Evolutionary conservation across 2,329 filamentous ascomycete species (phyloP), one percentile per base, ranked within the genome.

Genomic region (Microdochium paspali): DNA sequence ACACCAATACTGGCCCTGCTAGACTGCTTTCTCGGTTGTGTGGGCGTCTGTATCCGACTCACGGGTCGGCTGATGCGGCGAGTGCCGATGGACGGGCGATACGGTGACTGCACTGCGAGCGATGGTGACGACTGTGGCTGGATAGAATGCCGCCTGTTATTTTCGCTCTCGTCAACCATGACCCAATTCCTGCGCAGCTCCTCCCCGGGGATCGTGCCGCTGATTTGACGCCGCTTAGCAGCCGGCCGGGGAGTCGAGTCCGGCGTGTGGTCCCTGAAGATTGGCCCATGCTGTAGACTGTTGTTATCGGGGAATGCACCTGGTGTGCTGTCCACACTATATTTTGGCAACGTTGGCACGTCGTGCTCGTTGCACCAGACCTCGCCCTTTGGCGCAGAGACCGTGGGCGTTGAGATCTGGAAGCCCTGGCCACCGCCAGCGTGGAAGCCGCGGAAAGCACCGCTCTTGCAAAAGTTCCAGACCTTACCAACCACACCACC

Each of bases 381-480:
- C 24, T 55, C 52, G 4, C 49, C 50, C 10, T 39, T 47, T 12
- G 47, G 23, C 30, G 43, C 39, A 45, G 61, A 50, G 24, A 53
- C 52, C 40, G 52, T 46, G 10, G 46, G 35, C 18, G 50, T 59
- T 20, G 71, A 61, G 54, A 87, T 68, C 6, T 76, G 69, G 58
- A 90, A 95, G 24, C 80, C 82, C 50, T 72, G 73, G 9, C 90
- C 91, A 3, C 85, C 88, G 7, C 90, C 91, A 12, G 90, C 89
- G 51, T 90, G 83, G 63, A 96, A 96, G 0, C 90, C 90, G 47
- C 78, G 77, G 59, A 96, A 94, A 0, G 85, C 79, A 9, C 76
- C 80, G 0, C 71, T 69, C 62, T 73, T 87, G 69, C 90, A 95
- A 57, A 95, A 93, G 55, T 90, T 79, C 77, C 88, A 90, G 0